Evolutionary conservation across 306 rosid species (phyloP).

Genomic region (Datisca glomerata): DNA sequence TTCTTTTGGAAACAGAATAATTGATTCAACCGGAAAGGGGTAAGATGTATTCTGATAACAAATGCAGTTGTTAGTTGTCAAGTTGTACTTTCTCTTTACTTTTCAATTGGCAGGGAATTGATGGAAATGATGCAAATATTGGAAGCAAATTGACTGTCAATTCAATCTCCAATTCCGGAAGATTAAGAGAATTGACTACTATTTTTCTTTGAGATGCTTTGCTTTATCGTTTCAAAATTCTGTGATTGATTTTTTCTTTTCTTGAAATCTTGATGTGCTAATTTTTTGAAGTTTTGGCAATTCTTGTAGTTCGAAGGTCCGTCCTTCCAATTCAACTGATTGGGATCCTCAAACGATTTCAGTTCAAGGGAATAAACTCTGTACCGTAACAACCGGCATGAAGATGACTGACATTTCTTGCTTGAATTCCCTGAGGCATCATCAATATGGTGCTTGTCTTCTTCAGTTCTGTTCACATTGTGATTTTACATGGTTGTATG

Average conservation of each 20-base stretch:
- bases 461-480: conserved; percentile 7
- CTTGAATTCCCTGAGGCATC: conserved; percentile 37
- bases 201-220: not conserved
- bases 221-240: too few species aligned
- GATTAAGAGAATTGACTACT: conserved; percentile 18
- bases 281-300: too few species aligned
- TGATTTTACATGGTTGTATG: conserved; percentile 21
- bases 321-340: conserved; percentile 26
- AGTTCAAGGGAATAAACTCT: conserved; percentile 35
- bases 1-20: conserved; percentile 24
- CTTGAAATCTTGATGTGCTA: too few species aligned
- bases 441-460: conserved; percentile 4
- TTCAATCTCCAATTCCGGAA: conserved; percentile 20
- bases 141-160: conserved; percentile 23
- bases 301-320: conserved; percentile 40
- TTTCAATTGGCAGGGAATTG: conserved; percentile 29
- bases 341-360: conserved; percentile 20
- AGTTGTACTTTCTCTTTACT: conserved; percentile 10
- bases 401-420: conserved; percentile 33
- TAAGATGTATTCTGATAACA: conserved; percentile 18
- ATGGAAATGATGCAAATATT: conserved; percentile 22
- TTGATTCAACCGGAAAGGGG: conserved; percentile 29
- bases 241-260: too few species aligned
- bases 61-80: conserved; percentile 14
- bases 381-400: conserved; percentile 26